Conservation (phyloP, 805 yeast species). For the Wickerhamomyces alni region DNA sequence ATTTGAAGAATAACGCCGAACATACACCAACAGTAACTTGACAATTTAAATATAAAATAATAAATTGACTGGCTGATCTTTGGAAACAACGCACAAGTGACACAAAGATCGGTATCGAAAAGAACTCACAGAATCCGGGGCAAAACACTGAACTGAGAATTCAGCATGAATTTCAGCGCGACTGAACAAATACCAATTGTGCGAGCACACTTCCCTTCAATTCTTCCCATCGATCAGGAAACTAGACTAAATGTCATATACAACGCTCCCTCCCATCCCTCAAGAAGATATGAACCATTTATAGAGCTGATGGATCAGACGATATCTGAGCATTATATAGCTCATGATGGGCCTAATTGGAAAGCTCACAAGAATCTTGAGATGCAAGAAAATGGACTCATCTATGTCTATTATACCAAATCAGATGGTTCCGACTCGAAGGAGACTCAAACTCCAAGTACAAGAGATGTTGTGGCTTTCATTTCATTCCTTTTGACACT, state of each 20-base stretch:
- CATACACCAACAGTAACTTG: no score
- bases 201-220: background rate
- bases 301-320: constrained; percentile 10
- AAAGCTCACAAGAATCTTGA: constrained; percentile 36
- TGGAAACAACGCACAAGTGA: no score
- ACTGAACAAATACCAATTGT: background rate
- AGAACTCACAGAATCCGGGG: no score
- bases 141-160: no score
- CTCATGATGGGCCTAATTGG: constrained; percentile 17
- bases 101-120: no score
- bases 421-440: background rate
- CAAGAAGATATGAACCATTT: background rate
- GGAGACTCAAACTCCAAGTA: no score
- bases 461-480: constrained; percentile 31
- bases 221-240: background rate
- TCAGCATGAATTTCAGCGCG: background rate
- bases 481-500: constrained; percentile 39
- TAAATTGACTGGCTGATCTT: no score
- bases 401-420: constrained; percentile 9
- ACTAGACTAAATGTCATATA: background rate
- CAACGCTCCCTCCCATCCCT: background rate
- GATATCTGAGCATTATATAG: constrained; percentile 11
- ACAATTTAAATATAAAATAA: no score
- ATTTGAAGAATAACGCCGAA: no score
- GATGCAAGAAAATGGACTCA: constrained; percentile 27